These are phyloP conservation scores for Penicillium capsulatum DNA, from an alignment of 2,329 filamentous ascomycete genomes.

Conservation along the genomic window DNA sequence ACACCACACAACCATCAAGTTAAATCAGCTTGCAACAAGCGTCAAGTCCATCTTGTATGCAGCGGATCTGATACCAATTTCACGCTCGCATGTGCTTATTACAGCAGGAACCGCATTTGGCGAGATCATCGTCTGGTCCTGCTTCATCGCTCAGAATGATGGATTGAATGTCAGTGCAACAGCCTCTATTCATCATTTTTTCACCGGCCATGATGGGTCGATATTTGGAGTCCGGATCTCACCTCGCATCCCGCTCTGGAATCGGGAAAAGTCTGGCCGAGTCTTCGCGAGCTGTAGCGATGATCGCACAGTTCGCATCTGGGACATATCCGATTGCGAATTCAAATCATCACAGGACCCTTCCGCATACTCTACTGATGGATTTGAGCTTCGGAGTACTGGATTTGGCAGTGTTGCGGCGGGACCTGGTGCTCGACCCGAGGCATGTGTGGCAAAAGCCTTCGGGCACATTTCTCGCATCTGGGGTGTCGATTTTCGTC, in stretches of 20 bases:
- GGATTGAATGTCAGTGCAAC: conserved; percentile 16
- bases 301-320: conserved; percentile 82
- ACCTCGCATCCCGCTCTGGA: conserved; percentile 42
- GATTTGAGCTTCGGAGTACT: conserved; percentile 50
- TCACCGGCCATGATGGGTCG: conserved; percentile 78
- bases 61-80: conserved; percentile 66
- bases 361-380: conserved; percentile 36
- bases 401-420: conserved; percentile 53
- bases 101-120: conserved; percentile 92
- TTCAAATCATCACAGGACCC: conserved; percentile 27
- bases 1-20: conserved; percentile 15
- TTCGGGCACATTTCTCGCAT: conserved; percentile 90
- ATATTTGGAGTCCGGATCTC: conserved; percentile 88
- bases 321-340: conserved; percentile 67
- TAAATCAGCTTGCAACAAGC: conserved; percentile 45
- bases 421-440: conserved; percentile 32
- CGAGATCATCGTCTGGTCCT: conserved; percentile 87
- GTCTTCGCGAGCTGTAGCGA: conserved; percentile 92
- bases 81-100: conserved; percentile 60
- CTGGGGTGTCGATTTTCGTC: conserved; percentile 73
- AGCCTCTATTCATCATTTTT: conserved; percentile 51
- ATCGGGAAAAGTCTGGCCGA: conserved; percentile 44
- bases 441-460: conserved; percentile 60
- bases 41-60: conserved; percentile 83
- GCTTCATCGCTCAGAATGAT: conserved; percentile 36